Base-by-base conservation (phyloP, 495 filamentous ascomycete genomes). In the Daldinia grandis region DNA sequence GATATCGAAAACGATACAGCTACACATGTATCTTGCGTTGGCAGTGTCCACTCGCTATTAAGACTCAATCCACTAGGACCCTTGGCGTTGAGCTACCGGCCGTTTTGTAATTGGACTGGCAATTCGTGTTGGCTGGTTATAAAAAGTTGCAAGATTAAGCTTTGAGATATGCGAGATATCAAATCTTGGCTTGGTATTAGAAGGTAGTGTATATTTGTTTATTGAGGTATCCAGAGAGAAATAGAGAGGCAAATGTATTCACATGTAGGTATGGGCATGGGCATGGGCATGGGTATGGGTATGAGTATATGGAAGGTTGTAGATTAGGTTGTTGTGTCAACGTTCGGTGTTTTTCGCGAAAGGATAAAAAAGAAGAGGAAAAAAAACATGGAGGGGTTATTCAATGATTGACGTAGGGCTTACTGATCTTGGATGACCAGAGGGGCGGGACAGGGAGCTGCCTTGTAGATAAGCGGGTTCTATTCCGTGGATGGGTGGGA, bases 321-420 rank as follows among this genome's bases (percentile, higher is more conserved):
- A 35, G 25, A 54, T 64, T 35, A 37, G 8, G 21, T 55, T 65
- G 49, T 56, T 50, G 24, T 62, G 33, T 53, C 19, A 60, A 60
- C 38, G 28, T 47, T 60, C n/a, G 44, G 47, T 37, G 42, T 33
- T 69, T 17, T 57, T 28, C 57, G 37, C 9, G 30, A 68, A 35
- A 37, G 35, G 44, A 56, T 56, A 31, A 62, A 30, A 61, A 60
- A 35, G 27, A 55, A 42, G 19, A 44, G 55, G 54, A 25, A 58
- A 24, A 17, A 60, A 61, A 38, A 58, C 49, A 72, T 67, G 58
- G 69, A 59, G 69, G 69, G 68, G 68, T 71, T 14, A 12, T 30
- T 53, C 15, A n/a, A 55, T 56, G 60, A 72, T 72, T 72, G 69
- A 72, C 69, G 69, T 72, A 72, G 54, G 60, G 55, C 50, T 72